Conservation (phyloP, 129 eudicot genomes). For the Apium graveolens region DNA sequence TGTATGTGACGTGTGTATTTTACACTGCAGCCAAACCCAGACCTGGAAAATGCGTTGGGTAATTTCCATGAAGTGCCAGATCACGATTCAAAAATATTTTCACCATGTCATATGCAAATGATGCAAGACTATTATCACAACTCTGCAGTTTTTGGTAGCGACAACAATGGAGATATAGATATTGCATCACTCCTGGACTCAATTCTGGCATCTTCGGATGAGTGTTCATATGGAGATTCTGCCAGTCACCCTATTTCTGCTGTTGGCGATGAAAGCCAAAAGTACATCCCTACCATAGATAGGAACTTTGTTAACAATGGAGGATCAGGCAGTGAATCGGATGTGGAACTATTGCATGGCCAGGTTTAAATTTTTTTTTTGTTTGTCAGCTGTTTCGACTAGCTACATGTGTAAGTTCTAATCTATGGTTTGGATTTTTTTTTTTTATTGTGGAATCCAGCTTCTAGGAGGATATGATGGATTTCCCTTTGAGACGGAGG, state of each 20-base stretch:
- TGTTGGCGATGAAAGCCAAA: constrained; percentile 23
- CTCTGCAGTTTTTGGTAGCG: constrained; percentile 16
- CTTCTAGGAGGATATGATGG: background rate
- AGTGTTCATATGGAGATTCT: constrained; percentile 20
- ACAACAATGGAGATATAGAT: constrained; percentile 19
- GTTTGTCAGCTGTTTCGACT: background rate
- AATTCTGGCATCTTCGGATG: constrained; percentile 35
- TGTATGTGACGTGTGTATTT: constrained; percentile 11
- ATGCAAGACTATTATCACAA: constrained; percentile 40
- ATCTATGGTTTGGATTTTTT: background rate
- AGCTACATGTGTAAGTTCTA: no score
- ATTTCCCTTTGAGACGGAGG: constrained; percentile 5
- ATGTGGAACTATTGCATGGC: constrained; percentile 43
- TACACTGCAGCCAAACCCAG: constrained; percentile 47
- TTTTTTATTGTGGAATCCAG: background rate
- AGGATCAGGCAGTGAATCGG: constrained; percentile 39
- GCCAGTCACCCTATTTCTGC: constrained; percentile 19
- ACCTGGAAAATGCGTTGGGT: constrained; percentile 37
- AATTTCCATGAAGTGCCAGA: constrained; percentile 29
- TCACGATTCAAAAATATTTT: constrained; percentile 50
- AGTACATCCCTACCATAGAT: background rate
- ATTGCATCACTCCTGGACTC: constrained; percentile 39
- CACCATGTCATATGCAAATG: constrained; percentile 53
- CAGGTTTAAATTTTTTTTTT: constrained; percentile 30
- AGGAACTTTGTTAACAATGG: constrained; percentile 16